Evolutionary conservation across 257 asterid species (phyloP).

Genomic region (Scutellaria baicalensis): DNA sequence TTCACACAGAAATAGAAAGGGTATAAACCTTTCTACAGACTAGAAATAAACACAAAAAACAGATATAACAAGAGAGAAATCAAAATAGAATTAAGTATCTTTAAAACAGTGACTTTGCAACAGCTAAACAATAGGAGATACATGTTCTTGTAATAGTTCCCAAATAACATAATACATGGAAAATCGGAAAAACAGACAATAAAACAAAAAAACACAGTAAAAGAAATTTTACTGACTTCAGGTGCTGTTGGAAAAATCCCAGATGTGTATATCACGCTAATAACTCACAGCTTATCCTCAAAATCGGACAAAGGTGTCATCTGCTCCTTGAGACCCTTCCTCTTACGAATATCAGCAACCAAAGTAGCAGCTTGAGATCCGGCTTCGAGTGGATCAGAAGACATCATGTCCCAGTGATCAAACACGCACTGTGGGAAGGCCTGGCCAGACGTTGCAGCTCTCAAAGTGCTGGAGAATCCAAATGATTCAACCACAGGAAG

Average conservation of each 20-base stretch:
- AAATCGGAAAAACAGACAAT: neutral
- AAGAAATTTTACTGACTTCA: neutral
- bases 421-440: constrained; percentile 43
- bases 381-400: constrained; percentile 27
- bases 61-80: neutral
- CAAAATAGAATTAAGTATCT: neutral
- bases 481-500: constrained; percentile 27
- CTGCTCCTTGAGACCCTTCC: constrained; percentile 52
- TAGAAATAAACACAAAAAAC: neutral
- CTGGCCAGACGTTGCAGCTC: constrained; percentile 46
- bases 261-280: neutral
- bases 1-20: too few species aligned
- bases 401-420: constrained; percentile 46
- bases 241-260: neutral
- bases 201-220: neutral
- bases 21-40: neutral
- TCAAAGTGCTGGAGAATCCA: constrained; percentile 31
- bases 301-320: constrained; percentile 35
- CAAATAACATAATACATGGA: neutral
- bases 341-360: constrained; percentile 34
- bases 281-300: constrained; percentile 24
- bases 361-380: constrained; percentile 23
- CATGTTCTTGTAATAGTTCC: neutral
- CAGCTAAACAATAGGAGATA: neutral
- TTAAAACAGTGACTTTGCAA: neutral